Base-by-base conservation (phyloP, 495 filamentous ascomycete genomes). In the Podospora bellae-mahoneyi region DNA sequence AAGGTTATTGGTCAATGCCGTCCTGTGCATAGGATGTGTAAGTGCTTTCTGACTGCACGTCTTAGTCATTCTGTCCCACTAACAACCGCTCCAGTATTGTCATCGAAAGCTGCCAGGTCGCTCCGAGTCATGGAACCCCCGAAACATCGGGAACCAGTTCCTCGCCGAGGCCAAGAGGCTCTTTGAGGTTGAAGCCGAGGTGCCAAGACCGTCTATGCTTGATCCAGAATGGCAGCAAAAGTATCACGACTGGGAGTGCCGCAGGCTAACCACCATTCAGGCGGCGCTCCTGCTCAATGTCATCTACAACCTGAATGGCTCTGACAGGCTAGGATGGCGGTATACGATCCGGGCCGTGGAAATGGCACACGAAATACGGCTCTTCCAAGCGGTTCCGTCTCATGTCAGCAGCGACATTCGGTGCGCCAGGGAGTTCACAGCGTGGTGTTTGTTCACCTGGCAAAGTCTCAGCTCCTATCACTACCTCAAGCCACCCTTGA, bases 121-220 rank as follows among this genome's bases (percentile, higher is more conserved):
- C 10, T 69, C 71, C 15, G 75, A 78, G 58, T 77, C 73, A 28
- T 82, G 79, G 79, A 74, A 79, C 39, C 78, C 79, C 0, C 73
- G 75, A 28, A 74, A 69, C 10, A 65, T 81, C 15, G 71, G 74
- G 0, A 81, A 81, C 57, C 75, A 76, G 60, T 81, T 82, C 28
- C 69, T 78, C 7, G 79, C 79, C 56, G 79, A 82, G 65, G 75
- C 78, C 23, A 79, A 72, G 56, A 69, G 79, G 48, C 72, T 82
- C 0, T 77, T 78, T 66, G 78, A 82, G 56, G 30, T 77, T 18
- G 77, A 81, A 59, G 61, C 71, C 3, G 71, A 70, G 19, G 2
- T 56, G 1, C 68, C 71, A 23, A 56, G 44, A 23, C 74, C 73
- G 3, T 64, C 60, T 15, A 60, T 48, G 16, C 27, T 30, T 26